Conservation (phyloP, 306 rosid genomes). For the Alnus rubra region DNA sequence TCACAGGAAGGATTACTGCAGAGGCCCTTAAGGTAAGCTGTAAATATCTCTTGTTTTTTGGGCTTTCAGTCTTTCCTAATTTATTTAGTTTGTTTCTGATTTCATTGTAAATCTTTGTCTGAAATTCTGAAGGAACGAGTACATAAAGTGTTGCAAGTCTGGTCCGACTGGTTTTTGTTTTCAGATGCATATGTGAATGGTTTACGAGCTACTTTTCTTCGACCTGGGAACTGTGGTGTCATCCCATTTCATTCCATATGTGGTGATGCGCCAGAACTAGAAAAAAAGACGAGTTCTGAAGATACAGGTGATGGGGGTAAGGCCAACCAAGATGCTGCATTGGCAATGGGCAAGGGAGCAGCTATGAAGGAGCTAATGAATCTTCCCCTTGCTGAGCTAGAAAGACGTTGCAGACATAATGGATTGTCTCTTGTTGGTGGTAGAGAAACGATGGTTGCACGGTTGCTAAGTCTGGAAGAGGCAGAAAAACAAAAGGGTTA, state of each 20-base stretch:
- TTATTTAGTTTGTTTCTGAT: not conserved
- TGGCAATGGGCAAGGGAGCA: slow-evolving; percentile 98
- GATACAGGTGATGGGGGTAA: slow-evolving; percentile 60
- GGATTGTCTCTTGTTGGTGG: slow-evolving; percentile 98
- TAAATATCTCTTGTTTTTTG: not conserved
- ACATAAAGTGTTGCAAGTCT: slow-evolving; percentile 91
- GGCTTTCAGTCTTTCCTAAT: not conserved
- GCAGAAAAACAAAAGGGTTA: slow-evolving; percentile 88
- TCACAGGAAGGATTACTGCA: slow-evolving; percentile 96
- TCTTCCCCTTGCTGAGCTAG: slow-evolving; percentile 91
- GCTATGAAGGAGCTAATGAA: slow-evolving; percentile 83
- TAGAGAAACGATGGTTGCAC: slow-evolving; percentile 94
- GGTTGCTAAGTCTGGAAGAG: slow-evolving; percentile 94
- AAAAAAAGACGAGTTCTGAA: slow-evolving; percentile 62
- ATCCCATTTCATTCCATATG: slow-evolving; percentile 80
- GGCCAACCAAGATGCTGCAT: slow-evolving; percentile 83
- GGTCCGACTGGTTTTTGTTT: slow-evolving; percentile 99
- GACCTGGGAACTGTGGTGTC: slow-evolving; percentile 91
- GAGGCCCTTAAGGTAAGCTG: slow-evolving; percentile 91
- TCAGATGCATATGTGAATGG: slow-evolving; percentile 98
- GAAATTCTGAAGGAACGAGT: slow-evolving; percentile 80
- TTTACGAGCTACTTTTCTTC: slow-evolving; percentile 88
- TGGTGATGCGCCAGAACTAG: slow-evolving; percentile 88
- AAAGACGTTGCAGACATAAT: slow-evolving; percentile 96
- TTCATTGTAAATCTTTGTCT: slow-evolving; percentile 19